These are phyloP conservation scores for Leccinum disarticulatum DNA, from an alignment of 768 basidiomycete species.

Conservation along the genomic window DNA sequence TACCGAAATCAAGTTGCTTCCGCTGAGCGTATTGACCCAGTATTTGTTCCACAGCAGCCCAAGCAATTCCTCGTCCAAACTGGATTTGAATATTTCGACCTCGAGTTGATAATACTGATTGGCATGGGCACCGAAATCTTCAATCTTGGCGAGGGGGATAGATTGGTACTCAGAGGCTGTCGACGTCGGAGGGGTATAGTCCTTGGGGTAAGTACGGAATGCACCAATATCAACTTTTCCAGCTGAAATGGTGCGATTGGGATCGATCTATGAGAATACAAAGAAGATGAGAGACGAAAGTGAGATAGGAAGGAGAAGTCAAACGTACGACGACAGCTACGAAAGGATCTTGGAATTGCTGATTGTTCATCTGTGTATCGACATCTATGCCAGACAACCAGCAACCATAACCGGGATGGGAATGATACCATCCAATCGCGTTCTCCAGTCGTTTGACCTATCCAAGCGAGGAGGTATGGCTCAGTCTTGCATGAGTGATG, in stretches of 20 bases:
- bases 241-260: conserved; percentile 96
- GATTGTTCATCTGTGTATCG: conserved; percentile 93
- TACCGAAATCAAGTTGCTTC: conserved; percentile 90
- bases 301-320: not conserved
- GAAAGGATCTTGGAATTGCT: conserved; percentile 94
- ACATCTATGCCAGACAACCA: conserved; percentile 99
- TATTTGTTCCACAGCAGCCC: conserved; percentile 98
- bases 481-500: not conserved
- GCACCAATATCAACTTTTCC: conserved; percentile 99
- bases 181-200: conserved; percentile 78
- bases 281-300: not conserved
- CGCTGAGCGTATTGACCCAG: conserved; percentile 96
- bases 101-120: conserved; percentile 94
- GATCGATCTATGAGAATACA: conserved; percentile 70
- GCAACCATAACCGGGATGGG: conserved; percentile 98
- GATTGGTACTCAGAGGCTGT: conserved; percentile 88
- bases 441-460: conserved; percentile 85
- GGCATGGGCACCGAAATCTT: conserved; percentile 98
- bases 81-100: conserved; percentile 93
- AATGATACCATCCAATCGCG: conserved; percentile 97
- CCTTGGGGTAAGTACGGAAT: conserved; percentile 96
- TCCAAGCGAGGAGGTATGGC: not conserved
- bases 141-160: conserved; percentile 95
- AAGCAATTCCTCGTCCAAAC: conserved; percentile 82
- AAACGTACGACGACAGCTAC: conserved; percentile 88